Evolutionary conservation across 1,139 yeast species (phyloP).

Genomic region (Saccharomyces hybrid): DNA sequence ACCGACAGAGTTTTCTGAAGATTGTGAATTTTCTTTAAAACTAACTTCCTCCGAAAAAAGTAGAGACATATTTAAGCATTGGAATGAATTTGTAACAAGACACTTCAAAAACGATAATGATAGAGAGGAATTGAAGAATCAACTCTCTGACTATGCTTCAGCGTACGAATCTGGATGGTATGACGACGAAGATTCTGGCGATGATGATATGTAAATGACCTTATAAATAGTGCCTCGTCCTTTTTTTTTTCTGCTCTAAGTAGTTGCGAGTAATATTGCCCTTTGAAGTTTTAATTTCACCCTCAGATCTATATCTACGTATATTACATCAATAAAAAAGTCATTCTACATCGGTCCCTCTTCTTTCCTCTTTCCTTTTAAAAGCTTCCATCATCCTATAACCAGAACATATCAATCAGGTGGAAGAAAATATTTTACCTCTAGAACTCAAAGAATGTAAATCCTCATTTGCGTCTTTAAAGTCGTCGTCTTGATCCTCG

Average conservation of each 20-base stretch:
- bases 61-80: conserved; percentile 40
- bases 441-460: conserved; percentile 19
- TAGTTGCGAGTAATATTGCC: neutral
- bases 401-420: neutral
- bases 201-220: conserved; percentile 16
- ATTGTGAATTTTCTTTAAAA: conserved; percentile 20
- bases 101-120: conserved; percentile 48
- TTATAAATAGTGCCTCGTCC: neutral
- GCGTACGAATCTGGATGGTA: conserved; percentile 55
- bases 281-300: neutral
- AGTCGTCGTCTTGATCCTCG: conserved; percentile 19
- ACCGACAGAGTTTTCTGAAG: conserved; percentile 25
- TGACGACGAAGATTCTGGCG: conserved; percentile 37
- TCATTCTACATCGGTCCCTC: neutral
- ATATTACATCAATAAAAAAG: neutral
- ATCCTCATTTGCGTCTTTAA: conserved; percentile 28
- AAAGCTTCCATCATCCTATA: neutral
- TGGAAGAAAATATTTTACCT: conserved; percentile 17
- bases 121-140: conserved; percentile 56
- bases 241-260: neutral
- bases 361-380: neutral
- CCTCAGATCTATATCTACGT: neutral
- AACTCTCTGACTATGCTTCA: conserved; percentile 41
- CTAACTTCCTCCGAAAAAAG: conserved; percentile 43
- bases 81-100: conserved; percentile 41